phyloP scores from a whole-genome alignment of 1,139 yeast species.

The Kodamaea sp. region DNA sequence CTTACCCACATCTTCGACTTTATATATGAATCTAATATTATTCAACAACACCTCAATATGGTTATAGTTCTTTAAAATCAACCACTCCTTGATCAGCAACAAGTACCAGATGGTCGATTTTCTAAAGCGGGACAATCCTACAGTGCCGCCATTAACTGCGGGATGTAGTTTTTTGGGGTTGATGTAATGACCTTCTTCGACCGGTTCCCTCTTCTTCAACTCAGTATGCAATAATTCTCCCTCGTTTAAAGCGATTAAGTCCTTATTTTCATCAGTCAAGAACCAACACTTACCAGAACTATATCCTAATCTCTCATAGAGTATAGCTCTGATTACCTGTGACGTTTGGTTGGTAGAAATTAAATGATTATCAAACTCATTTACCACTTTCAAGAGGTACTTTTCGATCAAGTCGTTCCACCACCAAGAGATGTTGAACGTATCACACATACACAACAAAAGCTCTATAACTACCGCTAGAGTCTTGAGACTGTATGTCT shows the following conservation, averaged over 20 bases:
- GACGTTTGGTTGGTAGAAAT: slow-evolving; percentile 30
- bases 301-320: slow-evolving; percentile 45
- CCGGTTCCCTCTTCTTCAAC: slow-evolving; percentile 4
- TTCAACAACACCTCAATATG: slow-evolving; percentile 26
- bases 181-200: slow-evolving; percentile 32
- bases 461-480: slow-evolving; percentile 48
- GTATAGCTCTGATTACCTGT: slow-evolving; percentile 44
- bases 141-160: slow-evolving; percentile 35
- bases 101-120: slow-evolving; percentile 81
- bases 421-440: slow-evolving; percentile 46
- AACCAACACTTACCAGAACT: slow-evolving; percentile 33
- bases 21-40: slow-evolving; percentile 29
- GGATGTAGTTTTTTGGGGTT: slow-evolving; percentile 42
- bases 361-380: slow-evolving; percentile 41
- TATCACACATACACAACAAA: slow-evolving; percentile 49
- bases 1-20: slow-evolving; percentile 20
- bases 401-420: slow-evolving; percentile 51
- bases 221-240: slow-evolving; percentile 3
- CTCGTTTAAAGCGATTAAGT: slow-evolving; percentile 14
- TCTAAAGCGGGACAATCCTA: slow-evolving; percentile 62
- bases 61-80: slow-evolving; percentile 26
- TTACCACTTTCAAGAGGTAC: slow-evolving; percentile 42
- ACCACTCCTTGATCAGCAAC: slow-evolving; percentile 76
- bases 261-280: slow-evolving; percentile 18
- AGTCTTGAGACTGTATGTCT: slow-evolving; percentile 58